Evolutionary conservation across 768 basidiomycete species (phyloP).

Genomic region (Xerocomus brunneocitrinus): DNA sequence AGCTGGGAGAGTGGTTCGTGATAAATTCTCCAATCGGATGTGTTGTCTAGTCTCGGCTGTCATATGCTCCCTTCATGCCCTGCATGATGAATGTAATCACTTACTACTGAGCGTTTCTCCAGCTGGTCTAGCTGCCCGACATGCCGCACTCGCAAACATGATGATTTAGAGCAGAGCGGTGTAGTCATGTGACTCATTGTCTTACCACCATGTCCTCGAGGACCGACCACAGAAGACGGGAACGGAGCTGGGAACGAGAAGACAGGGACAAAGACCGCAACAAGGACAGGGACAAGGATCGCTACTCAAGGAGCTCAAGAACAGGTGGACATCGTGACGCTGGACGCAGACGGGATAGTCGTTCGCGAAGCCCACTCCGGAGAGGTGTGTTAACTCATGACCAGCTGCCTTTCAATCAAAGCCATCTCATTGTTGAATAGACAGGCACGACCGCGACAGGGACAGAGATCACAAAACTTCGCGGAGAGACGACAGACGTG

Average conservation of each 20-base stretch:
- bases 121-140: conserved; percentile 11
- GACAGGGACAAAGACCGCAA: conserved; percentile 18
- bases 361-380: conserved; percentile 34
- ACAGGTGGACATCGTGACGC: conserved; percentile 31
- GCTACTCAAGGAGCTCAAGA: conserved; percentile 37
- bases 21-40: conserved; percentile 47
- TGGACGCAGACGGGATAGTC: conserved; percentile 35
- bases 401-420: neutral
- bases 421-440: conserved; percentile 20
- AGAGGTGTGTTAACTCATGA: conserved; percentile 23
- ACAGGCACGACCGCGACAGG: conserved; percentile 31
- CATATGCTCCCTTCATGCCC: conserved; percentile 5
- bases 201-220: conserved; percentile 54
- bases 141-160: conserved; percentile 25
- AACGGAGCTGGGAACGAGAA: conserved; percentile 59
- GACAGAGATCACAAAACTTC: conserved; percentile 38
- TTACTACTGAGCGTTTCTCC: conserved; percentile 11
- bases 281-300: conserved; percentile 41
- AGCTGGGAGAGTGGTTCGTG: conserved; percentile 46
- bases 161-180: neutral
- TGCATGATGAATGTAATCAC: conserved; percentile 1
- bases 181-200: conserved; percentile 31
- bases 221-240: conserved; percentile 50
- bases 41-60: conserved; percentile 31
- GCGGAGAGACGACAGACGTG: conserved; percentile 32